phyloP scores from a whole-genome alignment of 345 rosid species.

The Gynandropsis gynandra region DNA sequence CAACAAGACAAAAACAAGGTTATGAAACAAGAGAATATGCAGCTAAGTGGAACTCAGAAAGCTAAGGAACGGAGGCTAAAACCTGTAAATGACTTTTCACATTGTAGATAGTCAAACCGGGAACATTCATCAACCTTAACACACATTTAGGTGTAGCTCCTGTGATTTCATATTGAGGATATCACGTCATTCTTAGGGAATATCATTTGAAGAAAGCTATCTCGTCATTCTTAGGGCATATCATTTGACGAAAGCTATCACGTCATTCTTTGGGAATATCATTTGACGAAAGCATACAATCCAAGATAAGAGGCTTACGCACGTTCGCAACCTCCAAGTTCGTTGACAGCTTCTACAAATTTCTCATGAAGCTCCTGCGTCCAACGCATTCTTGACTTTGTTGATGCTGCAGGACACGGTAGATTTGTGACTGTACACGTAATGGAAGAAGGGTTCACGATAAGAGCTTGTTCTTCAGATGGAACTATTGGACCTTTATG shows the following conservation, averaged over 20 bases:
- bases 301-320: constrained; percentile 18
- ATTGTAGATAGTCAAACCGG: constrained; percentile 68
- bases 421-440: constrained; percentile 22
- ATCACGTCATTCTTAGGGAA: no score
- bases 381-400: constrained; percentile 73
- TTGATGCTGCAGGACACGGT: constrained; percentile 21
- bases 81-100: constrained; percentile 87
- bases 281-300: neutral
- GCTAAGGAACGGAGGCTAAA: constrained; percentile 2
- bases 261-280: no score
- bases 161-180: constrained; percentile 23
- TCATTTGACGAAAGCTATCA: no score
- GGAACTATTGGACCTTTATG: constrained; percentile 29
- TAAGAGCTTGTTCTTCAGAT: constrained; percentile 24
- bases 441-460: constrained; percentile 28
- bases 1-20: neutral
- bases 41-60: neutral
- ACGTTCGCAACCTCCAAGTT: constrained; percentile 75
- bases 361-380: constrained; percentile 76
- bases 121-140: constrained; percentile 57
- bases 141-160: constrained; percentile 85
- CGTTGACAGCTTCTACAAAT: constrained; percentile 68
- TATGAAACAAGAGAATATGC: neutral
- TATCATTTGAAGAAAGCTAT: no score
- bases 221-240: no score